phyloP scores from a whole-genome alignment of 176 grass and related monocot genomes.

The Phyllostachys edulis region DNA sequence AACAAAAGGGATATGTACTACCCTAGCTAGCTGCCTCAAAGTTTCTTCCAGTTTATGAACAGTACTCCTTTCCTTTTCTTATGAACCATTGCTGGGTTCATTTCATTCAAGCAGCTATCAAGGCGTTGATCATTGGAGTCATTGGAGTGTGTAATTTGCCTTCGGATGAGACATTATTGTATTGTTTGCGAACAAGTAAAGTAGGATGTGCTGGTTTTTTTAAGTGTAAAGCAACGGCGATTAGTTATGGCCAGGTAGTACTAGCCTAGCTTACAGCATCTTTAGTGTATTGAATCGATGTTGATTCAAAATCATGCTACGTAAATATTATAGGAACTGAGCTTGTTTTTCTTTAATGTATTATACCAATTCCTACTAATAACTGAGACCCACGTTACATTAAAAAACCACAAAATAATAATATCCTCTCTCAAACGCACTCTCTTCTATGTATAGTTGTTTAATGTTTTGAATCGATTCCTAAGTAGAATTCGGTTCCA shows the following conservation, averaged over 20 bases:
- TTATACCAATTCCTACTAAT: too few relatives aligned
- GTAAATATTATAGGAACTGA: too few relatives aligned
- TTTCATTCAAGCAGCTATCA: not conserved
- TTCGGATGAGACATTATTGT: not conserved
- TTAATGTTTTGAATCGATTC: too few relatives aligned
- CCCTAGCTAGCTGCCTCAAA: not conserved
- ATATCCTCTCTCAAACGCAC: too few relatives aligned
- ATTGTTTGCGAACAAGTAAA: slow-evolving; percentile 36
- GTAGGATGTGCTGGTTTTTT: slow-evolving; percentile 8
- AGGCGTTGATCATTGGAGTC: not conserved
- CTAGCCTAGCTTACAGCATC: too few relatives aligned
- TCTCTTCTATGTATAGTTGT: too few relatives aligned
- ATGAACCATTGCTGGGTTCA: not conserved
- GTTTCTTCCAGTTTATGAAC: not conserved
- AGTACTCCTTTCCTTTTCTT: not conserved
- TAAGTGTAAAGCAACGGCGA: slow-evolving; percentile 40
- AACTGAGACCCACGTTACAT: too few relatives aligned
- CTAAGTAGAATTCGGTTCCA: too few relatives aligned
- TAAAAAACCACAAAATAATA: too few relatives aligned
- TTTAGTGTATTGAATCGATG: too few relatives aligned
- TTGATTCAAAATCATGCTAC: too few relatives aligned
- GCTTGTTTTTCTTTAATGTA: too few relatives aligned
- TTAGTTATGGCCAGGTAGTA: slow-evolving; percentile 1
- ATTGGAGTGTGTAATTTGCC: not conserved
- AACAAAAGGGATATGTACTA: not conserved